These are phyloP conservation scores for Yueomyces sinensis DNA, from an alignment of 805 yeast species.

Conservation along the genomic window DNA sequence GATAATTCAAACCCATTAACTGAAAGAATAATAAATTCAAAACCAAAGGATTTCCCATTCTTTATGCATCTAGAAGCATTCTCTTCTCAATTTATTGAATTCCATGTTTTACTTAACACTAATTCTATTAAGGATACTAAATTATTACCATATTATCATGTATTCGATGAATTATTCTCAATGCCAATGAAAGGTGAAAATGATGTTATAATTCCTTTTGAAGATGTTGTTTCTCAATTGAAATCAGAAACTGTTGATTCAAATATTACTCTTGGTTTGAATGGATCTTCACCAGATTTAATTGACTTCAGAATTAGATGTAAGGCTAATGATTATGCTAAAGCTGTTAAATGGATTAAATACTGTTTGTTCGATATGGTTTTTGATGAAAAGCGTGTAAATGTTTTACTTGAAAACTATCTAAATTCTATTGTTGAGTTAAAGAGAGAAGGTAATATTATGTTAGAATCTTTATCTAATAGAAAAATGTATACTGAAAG, in stretches of 20 bases:
- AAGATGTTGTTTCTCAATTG: slow-evolving; percentile 59
- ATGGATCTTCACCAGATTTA: slow-evolving; percentile 52
- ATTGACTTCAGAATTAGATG: slow-evolving; percentile 49
- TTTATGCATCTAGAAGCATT: slow-evolving; percentile 69
- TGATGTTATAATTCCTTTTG: slow-evolving; percentile 50
- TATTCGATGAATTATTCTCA: slow-evolving; percentile 55
- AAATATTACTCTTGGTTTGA: slow-evolving; percentile 42
- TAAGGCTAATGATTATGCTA: slow-evolving; percentile 43
- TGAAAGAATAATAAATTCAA: slow-evolving; percentile 13
- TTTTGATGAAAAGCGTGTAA: slow-evolving; percentile 62
- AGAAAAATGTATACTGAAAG: slow-evolving; percentile 40
- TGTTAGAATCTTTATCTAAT: slow-evolving; percentile 53
- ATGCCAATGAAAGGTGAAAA: slow-evolving; percentile 55
- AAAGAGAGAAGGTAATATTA: slow-evolving; percentile 31
- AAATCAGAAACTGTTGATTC: slow-evolving; percentile 62
- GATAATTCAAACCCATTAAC: slow-evolving; percentile 23
- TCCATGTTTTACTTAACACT: slow-evolving; percentile 49
- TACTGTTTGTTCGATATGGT: slow-evolving; percentile 50
- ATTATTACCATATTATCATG: slow-evolving; percentile 50
- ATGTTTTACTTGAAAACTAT: slow-evolving; percentile 35
- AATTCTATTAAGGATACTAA: slow-evolving; percentile 32
- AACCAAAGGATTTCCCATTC: slow-evolving; percentile 44
- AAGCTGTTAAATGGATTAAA: slow-evolving; percentile 66
- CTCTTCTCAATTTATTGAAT: slow-evolving; percentile 64
- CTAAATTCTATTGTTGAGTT: slow-evolving; percentile 27